Percentiles rank a stretch among this genome's conserved stretches.
Evolutionary conservation across 139 green algal genomes (phyloP).

Genomic region (Trebouxia sp.): DNA sequence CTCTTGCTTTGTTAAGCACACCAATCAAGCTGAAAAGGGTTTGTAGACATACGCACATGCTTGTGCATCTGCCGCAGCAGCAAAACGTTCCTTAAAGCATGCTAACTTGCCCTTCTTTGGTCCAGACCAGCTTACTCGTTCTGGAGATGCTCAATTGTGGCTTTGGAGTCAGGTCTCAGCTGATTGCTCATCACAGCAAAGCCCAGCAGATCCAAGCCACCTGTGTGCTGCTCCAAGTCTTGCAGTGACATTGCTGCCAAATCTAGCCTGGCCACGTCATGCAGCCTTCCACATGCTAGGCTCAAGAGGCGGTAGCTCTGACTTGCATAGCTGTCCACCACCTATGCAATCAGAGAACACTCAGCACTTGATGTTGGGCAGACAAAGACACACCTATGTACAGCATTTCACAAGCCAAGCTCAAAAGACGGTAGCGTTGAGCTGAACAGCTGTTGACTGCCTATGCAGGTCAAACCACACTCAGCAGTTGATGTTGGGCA

Average conservation of each 20-base stretch:
- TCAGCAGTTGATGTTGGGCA: too few relatives aligned
- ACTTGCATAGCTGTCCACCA: not conserved
- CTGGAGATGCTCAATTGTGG: not conserved
- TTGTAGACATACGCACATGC: too few relatives aligned
- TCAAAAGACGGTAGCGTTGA: too few relatives aligned
- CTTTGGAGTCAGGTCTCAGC: not conserved
- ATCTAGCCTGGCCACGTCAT: not conserved
- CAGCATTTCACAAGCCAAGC: not conserved
- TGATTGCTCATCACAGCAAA: slow-evolving; percentile 2
- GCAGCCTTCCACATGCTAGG: not conserved
- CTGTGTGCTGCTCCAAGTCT: not conserved
- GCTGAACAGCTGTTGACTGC: too few relatives aligned
- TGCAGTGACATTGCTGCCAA: not conserved
- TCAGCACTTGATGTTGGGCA: not conserved
- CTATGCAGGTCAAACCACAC: too few relatives aligned
- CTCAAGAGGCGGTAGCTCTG: not conserved
- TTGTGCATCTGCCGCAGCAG: too few relatives aligned
- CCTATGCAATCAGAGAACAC: not conserved
- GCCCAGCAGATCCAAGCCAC: not conserved
- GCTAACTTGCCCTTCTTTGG: too few relatives aligned
- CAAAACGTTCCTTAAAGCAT: too few relatives aligned
- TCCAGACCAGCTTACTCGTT: not conserved
- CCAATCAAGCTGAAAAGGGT: too few relatives aligned
- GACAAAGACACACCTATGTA: not conserved
- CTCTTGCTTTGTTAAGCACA: too few relatives aligned